Evolutionary conservation across 441 rosid genomes (phyloP).

Genomic region (Aleurites moluccanus): DNA sequence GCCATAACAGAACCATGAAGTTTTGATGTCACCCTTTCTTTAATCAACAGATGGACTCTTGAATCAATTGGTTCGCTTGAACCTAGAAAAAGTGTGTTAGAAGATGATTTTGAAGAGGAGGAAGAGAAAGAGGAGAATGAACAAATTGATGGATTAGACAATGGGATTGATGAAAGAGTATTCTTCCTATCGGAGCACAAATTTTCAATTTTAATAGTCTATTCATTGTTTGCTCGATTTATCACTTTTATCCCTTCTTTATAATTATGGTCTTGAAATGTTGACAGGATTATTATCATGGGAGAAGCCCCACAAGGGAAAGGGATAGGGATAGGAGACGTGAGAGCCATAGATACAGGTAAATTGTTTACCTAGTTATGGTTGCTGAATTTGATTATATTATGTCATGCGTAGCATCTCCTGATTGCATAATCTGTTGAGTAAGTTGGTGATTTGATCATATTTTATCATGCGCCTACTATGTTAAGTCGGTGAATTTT

Average conservation of each 20-base stretch:
- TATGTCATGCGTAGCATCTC: background rate
- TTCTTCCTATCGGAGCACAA: background rate
- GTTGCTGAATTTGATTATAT: background rate
- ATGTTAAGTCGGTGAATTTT: too few species aligned
- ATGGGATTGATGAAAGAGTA: slow-evolving; percentile 68
- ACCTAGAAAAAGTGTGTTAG: slow-evolving; percentile 83
- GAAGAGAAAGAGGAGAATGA: slow-evolving; percentile 91
- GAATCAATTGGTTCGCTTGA: slow-evolving; percentile 72
- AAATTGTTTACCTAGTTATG: background rate
- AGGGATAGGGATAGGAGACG: slow-evolving; percentile 78
- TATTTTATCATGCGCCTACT: background rate
- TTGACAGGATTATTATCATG: slow-evolving; percentile 68
- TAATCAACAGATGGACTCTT: slow-evolving; percentile 63
- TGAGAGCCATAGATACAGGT: slow-evolving; percentile 70
- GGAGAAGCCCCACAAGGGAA: slow-evolving; percentile 74
- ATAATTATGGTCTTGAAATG: slow-evolving; percentile 19
- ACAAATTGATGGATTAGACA: slow-evolving; percentile 51
- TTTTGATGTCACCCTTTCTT: slow-evolving; percentile 4
- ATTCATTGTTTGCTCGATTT: background rate
- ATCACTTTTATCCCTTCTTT: background rate
- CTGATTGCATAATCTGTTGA: background rate
- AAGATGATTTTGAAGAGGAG: slow-evolving; percentile 97
- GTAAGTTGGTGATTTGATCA: background rate
- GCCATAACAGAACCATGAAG: too few species aligned
- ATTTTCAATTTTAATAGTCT: background rate